Percentiles rank a stretch among this genome's conserved stretches.
Conservation (phyloP, 768 basidiomycete genomes). For the Leccinum ochraceum region DNA sequence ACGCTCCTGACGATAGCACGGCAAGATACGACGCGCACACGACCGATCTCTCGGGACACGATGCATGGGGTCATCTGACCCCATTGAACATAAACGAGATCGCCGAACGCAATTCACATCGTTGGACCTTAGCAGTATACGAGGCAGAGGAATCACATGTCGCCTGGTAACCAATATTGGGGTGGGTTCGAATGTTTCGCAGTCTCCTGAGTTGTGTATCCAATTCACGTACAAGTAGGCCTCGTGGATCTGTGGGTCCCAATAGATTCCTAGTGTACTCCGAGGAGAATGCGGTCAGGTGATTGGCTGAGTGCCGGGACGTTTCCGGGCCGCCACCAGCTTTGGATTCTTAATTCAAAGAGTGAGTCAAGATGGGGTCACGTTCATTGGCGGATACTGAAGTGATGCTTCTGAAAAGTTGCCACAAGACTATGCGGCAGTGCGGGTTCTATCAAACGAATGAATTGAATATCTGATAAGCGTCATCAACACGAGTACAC, state of each 20-base stretch:
- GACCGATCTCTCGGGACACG: neutral
- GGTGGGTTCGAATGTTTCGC: neutral
- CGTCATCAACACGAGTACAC: neutral
- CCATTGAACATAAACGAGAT: neutral
- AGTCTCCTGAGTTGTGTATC: neutral
- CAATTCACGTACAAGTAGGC: neutral
- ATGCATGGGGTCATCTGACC: neutral
- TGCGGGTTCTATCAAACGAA: neutral
- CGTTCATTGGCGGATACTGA: neutral
- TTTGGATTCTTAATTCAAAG: neutral
- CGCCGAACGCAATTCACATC: constrained; percentile 5
- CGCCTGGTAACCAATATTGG: neutral
- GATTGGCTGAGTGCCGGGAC: neutral
- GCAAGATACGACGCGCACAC: neutral
- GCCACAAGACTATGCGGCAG: neutral
- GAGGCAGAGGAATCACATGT: neutral
- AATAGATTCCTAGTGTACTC: neutral
- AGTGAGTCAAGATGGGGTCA: neutral
- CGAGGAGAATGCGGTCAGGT: constrained; percentile 7
- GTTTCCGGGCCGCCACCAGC: neutral
- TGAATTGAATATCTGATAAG: neutral
- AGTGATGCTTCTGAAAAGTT: neutral
- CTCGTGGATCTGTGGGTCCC: neutral
- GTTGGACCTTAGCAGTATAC: neutral
- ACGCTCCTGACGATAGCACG: neutral